phyloP scores from a whole-genome alignment of 345 rosid genomes.

The Acer yangbiense region DNA sequence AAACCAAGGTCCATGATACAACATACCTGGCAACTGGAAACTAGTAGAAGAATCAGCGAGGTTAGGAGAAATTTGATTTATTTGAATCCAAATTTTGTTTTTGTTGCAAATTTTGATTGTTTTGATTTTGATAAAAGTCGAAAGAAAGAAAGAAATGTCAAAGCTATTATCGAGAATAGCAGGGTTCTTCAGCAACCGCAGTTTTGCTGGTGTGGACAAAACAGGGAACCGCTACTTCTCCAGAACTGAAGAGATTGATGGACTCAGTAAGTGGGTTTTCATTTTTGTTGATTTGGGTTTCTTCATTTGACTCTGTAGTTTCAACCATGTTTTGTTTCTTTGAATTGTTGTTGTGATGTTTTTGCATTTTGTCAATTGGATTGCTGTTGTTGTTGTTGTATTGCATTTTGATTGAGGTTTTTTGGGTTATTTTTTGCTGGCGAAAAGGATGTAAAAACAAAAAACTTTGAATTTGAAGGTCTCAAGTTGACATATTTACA shows the following conservation, averaged over 20 bases:
- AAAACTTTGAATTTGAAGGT: not conserved
- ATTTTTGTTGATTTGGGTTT: not conserved
- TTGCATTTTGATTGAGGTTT: not conserved
- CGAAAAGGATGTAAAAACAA: not conserved
- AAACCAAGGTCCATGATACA: not conserved
- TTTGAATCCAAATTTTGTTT: not conserved
- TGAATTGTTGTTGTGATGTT: not conserved
- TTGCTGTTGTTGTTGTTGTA: not conserved
- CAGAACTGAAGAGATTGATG: conserved; percentile 77
- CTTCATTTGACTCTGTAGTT: not conserved
- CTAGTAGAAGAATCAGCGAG: not conserved
- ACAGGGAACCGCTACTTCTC: conserved; percentile 84
- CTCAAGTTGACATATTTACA: not conserved
- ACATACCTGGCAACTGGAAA: not conserved
- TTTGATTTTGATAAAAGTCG: not conserved
- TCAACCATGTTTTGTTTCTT: not conserved
- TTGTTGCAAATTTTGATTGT: not conserved
- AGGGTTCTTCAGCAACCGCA: conserved; percentile 61
- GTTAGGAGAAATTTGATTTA: not conserved
- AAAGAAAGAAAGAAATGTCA: conserved; percentile 51
- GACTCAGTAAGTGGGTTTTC: conserved; percentile 60
- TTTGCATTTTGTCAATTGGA: conserved; percentile 3
- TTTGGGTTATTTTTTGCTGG: not conserved
- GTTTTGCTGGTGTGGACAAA: conserved; percentile 60
- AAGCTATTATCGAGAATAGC: conserved; percentile 69